Evolutionary conservation across 768 basidiomycete genomes (phyloP).

Genomic region (Cystobasidium onofrii): DNA sequence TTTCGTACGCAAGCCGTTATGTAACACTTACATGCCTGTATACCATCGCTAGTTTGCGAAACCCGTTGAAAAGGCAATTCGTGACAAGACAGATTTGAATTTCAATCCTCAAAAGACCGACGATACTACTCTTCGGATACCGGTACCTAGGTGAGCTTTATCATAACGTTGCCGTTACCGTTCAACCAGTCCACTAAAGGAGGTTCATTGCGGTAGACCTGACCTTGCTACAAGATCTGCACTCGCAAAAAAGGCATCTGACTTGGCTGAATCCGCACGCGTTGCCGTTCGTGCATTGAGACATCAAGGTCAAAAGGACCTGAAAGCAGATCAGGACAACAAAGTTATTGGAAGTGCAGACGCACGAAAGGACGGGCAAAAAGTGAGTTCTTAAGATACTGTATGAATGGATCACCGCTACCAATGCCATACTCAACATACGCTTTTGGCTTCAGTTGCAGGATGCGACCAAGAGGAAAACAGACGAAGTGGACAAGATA

Average conservation of each 20-base stretch:
- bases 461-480: constrained; percentile 32
- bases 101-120: constrained; percentile 19
- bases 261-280: constrained; percentile 34
- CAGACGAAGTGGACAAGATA: constrained; percentile 32
- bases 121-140: constrained; percentile 25
- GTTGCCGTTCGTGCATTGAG: constrained; percentile 26
- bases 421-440: neutral
- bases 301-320: constrained; percentile 36
- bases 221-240: constrained; percentile 14
- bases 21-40: too few relatives aligned
- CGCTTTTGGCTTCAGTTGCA: constrained; percentile 21
- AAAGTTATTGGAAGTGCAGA: constrained; percentile 26
- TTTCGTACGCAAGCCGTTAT: too few relatives aligned
- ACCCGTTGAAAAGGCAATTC: constrained; percentile 27
- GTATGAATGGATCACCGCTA: neutral
- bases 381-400: neutral
- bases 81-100: constrained; percentile 11
- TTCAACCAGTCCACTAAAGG: neutral
- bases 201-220: constrained; percentile 2
- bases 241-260: constrained; percentile 32
- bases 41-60: constrained; percentile 12
- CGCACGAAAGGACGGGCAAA: constrained; percentile 14
- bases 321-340: constrained; percentile 30
- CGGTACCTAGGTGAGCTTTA: constrained; percentile 19
- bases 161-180: neutral